These are phyloP conservation scores for Blastomyces emzantsi DNA, from an alignment of 2,329 filamentous ascomycete genomes.

Conservation along the genomic window DNA sequence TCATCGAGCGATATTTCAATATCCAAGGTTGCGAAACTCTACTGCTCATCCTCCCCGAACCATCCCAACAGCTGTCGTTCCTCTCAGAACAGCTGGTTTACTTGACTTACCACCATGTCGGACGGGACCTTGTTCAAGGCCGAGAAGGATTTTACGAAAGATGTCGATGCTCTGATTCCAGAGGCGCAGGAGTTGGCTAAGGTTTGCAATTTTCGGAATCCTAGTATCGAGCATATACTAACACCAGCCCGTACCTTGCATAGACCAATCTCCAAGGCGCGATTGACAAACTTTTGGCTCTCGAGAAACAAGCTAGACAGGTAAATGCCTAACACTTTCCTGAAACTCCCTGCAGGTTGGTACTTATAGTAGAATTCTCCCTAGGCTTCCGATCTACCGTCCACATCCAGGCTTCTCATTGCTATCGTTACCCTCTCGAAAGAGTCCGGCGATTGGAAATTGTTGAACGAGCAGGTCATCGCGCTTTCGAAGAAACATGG, in stretches of 20 bases:
- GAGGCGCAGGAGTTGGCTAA: slow-evolving; percentile 85
- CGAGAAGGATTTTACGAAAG: slow-evolving; percentile 98
- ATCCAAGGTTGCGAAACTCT: background rate
- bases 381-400: slow-evolving; percentile 89
- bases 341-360: slow-evolving; percentile 9
- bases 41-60: background rate
- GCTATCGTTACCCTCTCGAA: slow-evolving; percentile 92
- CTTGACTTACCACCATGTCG: slow-evolving; percentile 54
- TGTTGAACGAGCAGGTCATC: slow-evolving; percentile 94
- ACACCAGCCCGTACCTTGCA: slow-evolving; percentile 13
- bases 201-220: slow-evolving; percentile 41
- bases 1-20: background rate
- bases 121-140: slow-evolving; percentile 73
- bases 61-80: background rate
- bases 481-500: slow-evolving; percentile 98
- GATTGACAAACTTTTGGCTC: slow-evolving; percentile 80
- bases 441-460: slow-evolving; percentile 80
- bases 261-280: slow-evolving; percentile 66
- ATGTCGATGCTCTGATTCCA: slow-evolving; percentile 83
- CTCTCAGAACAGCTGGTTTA: background rate
- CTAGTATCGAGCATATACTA: background rate
- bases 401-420: slow-evolving; percentile 80
- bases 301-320: slow-evolving; percentile 98
- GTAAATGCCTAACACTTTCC: slow-evolving; percentile 41
- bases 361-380: slow-evolving; percentile 4